A percentile compares a stretch with the other conserved stretches of the same genome.
These are phyloP conservation scores for Globisporangium mamillatum DNA, from an alignment of 352 stramenopile genomes.

Conservation along the genomic window DNA sequence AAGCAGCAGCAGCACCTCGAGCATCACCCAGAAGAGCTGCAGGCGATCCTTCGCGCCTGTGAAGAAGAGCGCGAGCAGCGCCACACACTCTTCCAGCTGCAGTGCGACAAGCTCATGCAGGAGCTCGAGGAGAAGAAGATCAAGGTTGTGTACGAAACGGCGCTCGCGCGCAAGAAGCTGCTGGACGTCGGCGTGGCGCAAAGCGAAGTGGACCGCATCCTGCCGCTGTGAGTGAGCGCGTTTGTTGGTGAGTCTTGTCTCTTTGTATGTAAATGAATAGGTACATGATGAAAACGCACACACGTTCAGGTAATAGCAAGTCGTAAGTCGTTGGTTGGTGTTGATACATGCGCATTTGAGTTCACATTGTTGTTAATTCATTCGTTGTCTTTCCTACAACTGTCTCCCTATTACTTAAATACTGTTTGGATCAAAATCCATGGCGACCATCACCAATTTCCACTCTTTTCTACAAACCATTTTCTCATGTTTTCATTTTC, in stretches of 20 bases:
- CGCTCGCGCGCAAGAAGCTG: conserved; percentile 45
- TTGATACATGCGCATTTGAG: not conserved
- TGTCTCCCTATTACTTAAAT: conserved; percentile 2
- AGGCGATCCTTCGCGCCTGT: conserved; percentile 13
- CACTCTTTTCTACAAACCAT: conserved; percentile 1
- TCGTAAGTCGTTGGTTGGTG: not conserved
- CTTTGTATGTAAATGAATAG: not conserved
- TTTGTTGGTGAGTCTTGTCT: not conserved
- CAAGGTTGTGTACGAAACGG: conserved; percentile 17
- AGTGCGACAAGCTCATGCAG: conserved; percentile 21
- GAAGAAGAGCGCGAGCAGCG: conserved; percentile 23
- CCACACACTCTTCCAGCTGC: conserved; percentile 18
- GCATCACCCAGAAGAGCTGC: conserved; percentile 9
- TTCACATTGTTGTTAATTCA: not conserved
- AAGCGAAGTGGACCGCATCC: conserved; percentile 21
- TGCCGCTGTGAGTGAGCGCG: conserved; percentile 15
- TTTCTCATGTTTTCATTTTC: conserved; percentile 7
- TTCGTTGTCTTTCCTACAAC: not conserved
- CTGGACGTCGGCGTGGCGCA: conserved; percentile 27
- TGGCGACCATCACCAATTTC: conserved; percentile 2
- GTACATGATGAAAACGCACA: not conserved
- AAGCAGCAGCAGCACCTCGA: not conserved
- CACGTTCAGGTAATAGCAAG: not conserved
- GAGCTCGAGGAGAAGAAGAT: conserved; percentile 25
- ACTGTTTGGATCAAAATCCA: not conserved